Base-by-base conservation (phyloP, 192 early-diverging fungal genomes). In the Backusella macrospora region DNA sequence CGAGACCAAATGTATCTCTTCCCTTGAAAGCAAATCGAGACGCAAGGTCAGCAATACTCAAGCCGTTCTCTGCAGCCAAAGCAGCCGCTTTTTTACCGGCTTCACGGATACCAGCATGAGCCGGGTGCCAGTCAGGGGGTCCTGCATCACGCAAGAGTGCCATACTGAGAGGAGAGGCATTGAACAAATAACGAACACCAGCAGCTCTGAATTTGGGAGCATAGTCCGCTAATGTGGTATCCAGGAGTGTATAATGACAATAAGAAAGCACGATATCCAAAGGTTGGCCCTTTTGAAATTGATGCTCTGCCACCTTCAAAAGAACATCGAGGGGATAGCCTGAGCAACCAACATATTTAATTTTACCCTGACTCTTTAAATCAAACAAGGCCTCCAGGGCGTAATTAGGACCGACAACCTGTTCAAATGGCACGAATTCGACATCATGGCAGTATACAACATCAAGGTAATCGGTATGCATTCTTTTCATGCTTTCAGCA, bases 381-480 rank as follows among this genome's bases (percentile, higher is more conserved):
- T 83, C 73, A 59, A 86, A 87, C 47, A 94, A 73, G 0, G 86
- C 79, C n/a, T 82, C 76, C 38, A 81, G 65, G 34, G 80, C 83
- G 34, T 76, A 75, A 38, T 76, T 75, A 23, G 70, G 76, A 10
- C 85, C 86, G 12, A 88, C 84, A 7, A 89, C 80, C 7, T 86
- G 70, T 3, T 84, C 75, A 23, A 87, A 71, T 1, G 78, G 77
- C 9, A 91, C 91, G 90, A 94, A 94, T 76, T 94, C 92, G 10
- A 94, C 91, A 73, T 94, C 92, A 68, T 94, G 92, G 43, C 87
- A 88, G 55, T 85, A 83, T 1, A 92, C 92, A 62, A 90, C 79
- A 67, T 94, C 91, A 18, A 94, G 73, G 67, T 94, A 94, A 66
- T 84, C 78, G 0, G 89, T 91, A 29, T 89, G 73, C 62, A 92